Evolutionary conservation across 495 filamentous ascomycete genomes (phyloP).

Genomic region (Penicillium samsonianum): DNA sequence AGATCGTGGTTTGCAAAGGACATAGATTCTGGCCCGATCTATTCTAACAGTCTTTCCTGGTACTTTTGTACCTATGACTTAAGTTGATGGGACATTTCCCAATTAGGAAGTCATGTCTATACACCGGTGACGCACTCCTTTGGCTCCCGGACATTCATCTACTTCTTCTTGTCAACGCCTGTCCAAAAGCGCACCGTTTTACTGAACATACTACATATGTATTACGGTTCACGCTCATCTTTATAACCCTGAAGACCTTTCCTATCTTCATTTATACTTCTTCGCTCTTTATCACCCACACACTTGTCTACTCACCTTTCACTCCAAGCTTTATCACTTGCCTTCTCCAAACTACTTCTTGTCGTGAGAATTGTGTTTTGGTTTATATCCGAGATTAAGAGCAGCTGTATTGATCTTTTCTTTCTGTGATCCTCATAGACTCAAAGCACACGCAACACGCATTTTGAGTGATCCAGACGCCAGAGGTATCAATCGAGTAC

Average conservation of each 20-base stretch:
- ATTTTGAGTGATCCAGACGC: not conserved
- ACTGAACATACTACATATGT: not conserved
- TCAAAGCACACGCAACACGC: not conserved
- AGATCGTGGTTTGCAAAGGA: slow-evolving; percentile 12
- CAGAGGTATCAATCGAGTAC: slow-evolving; percentile 9
- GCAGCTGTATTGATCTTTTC: not conserved
- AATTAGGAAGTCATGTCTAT: slow-evolving; percentile 21
- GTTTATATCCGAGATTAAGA: not conserved
- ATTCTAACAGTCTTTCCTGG: slow-evolving; percentile 14
- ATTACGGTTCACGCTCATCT: not conserved
- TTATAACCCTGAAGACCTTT: slow-evolving; percentile 2
- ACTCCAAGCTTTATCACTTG: not conserved
- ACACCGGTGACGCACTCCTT: slow-evolving; percentile 23
- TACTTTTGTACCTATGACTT: slow-evolving; percentile 4
- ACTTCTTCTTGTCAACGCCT: slow-evolving; percentile 4
- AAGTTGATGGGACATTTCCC: slow-evolving; percentile 15
- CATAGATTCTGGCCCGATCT: slow-evolving; percentile 13
- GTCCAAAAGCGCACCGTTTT: not conserved
- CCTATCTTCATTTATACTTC: not conserved
- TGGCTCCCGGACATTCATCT: slow-evolving; percentile 11
- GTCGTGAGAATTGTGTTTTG: not conserved
- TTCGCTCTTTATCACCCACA: not conserved
- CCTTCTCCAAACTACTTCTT: not conserved
- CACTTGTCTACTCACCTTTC: not conserved
- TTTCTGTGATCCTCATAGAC: not conserved